phyloP scores from a whole-genome alignment of 495 filamentous ascomycete species.

The Xylaria nigripes region DNA sequence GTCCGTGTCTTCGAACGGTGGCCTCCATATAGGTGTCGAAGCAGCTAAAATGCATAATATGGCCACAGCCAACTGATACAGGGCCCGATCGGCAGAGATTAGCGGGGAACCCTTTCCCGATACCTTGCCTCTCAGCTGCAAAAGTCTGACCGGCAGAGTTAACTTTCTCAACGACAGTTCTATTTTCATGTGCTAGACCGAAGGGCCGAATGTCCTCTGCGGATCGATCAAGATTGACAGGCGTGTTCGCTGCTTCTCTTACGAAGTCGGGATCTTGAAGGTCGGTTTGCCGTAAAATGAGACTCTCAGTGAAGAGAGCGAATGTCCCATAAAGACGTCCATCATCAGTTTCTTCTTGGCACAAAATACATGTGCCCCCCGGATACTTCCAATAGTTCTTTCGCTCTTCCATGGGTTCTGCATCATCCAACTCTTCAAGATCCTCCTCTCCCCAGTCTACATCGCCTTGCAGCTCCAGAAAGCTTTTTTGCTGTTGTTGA shows the following conservation, averaged over 20 bases:
- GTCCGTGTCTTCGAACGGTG: constrained; percentile 70
- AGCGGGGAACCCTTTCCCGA: constrained; percentile 82
- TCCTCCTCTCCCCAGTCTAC: constrained; percentile 80
- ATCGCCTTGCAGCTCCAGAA: constrained; percentile 74
- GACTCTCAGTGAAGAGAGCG: constrained; percentile 78
- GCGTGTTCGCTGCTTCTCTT: constrained; percentile 68
- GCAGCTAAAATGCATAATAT: constrained; percentile 97
- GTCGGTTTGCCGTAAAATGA: constrained; percentile 78
- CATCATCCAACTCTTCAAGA: constrained; percentile 52
- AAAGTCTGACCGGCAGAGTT: constrained; percentile 61
- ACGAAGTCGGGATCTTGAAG: constrained; percentile 74
- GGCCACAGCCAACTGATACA: constrained; percentile 84
- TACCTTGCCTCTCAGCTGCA: constrained; percentile 63
- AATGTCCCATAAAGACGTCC: constrained; percentile 85
- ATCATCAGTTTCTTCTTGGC: constrained; percentile 92
- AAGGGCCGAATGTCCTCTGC: constrained; percentile 78
- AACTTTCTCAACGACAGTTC: constrained; percentile 63
- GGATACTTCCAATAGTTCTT: constrained; percentile 86
- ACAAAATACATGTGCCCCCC: constrained; percentile 88
- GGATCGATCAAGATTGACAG: constrained; percentile 71
- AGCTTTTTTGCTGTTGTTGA: constrained; percentile 91
- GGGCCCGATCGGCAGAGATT: constrained; percentile 61
- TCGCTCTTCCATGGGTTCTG: constrained; percentile 48
- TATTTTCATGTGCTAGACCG: constrained; percentile 82
- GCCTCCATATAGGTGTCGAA: constrained; percentile 86